Evolutionary conservation across 1,284 basidiomycete genomes (phyloP).

Genomic region (Gymnopus androsaceus): DNA sequence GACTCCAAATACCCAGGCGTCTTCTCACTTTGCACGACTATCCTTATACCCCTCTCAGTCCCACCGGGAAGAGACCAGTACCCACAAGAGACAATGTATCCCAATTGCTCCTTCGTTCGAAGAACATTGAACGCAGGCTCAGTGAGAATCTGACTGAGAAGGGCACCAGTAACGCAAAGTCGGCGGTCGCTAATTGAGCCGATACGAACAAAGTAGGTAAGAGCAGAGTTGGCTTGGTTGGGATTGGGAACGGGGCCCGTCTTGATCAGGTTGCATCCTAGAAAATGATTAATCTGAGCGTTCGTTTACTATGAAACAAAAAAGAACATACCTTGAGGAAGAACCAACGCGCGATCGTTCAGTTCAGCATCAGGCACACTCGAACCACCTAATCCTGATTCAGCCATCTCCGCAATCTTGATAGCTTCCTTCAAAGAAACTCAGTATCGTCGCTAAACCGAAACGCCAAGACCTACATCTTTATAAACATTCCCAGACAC

Average conservation of each 20-base stretch:
- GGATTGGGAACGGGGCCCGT: slow-evolving; percentile 77
- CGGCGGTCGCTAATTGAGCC: slow-evolving; percentile 61
- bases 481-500: slow-evolving; percentile 86
- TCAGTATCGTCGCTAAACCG: neutral
- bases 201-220: slow-evolving; percentile 80
- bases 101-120: slow-evolving; percentile 96
- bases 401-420: slow-evolving; percentile 70
- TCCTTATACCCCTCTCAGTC: slow-evolving; percentile 78
- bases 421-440: slow-evolving; percentile 67
- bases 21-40: slow-evolving; percentile 91
- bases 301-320: neutral
- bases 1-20: slow-evolving; percentile 83
- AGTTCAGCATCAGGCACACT: slow-evolving; percentile 58
- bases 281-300: slow-evolving; percentile 11
- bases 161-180: slow-evolving; percentile 58
- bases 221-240: slow-evolving; percentile 84
- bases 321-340: slow-evolving; percentile 59
- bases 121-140: slow-evolving; percentile 95
- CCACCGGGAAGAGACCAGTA: slow-evolving; percentile 58
- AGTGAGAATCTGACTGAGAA: slow-evolving; percentile 76
- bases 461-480: slow-evolving; percentile 53
- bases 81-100: slow-evolving; percentile 81
- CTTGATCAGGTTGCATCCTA: slow-evolving; percentile 76
- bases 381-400: slow-evolving; percentile 65
- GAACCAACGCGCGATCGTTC: slow-evolving; percentile 64